Percentiles rank a stretch among this genome's conserved stretches.
These are phyloP conservation scores for Calendula officinalis DNA, from an alignment of 129 eudicot species.

Conservation along the genomic window DNA sequence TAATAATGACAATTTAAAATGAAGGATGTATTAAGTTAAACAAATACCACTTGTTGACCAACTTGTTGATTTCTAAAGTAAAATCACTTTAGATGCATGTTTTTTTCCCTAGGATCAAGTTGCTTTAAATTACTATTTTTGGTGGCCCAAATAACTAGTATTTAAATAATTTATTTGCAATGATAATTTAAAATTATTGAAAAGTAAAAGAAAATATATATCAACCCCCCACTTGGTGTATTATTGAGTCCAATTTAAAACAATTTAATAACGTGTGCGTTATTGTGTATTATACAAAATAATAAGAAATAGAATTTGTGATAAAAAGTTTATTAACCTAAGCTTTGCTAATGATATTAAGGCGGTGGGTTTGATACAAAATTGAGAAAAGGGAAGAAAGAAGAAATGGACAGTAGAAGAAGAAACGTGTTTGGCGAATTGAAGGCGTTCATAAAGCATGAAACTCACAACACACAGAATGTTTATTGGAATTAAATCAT, in stretches of 20 bases:
- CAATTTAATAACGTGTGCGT: neutral
- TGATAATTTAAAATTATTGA: neutral
- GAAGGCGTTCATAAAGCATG: too few relatives aligned
- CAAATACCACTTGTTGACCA: slow-evolving; percentile 23
- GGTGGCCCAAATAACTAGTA: slow-evolving; percentile 3
- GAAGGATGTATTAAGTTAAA: neutral
- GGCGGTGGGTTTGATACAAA: too few relatives aligned
- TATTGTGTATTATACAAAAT: neutral
- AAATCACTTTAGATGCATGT: neutral
- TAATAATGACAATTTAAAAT: too few relatives aligned
- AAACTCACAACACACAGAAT: too few relatives aligned
- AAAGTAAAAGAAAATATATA: neutral
- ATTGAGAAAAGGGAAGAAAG: too few relatives aligned
- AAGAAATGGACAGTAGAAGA: too few relatives aligned
- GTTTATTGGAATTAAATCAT: too few relatives aligned
- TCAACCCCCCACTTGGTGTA: slow-evolving; percentile 23
- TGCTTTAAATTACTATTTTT: slow-evolving; percentile 19
- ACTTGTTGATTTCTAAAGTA: slow-evolving; percentile 18
- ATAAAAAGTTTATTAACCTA: too few relatives aligned
- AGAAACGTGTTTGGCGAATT: too few relatives aligned
- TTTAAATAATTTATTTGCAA: neutral
- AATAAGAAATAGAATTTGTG: too few relatives aligned
- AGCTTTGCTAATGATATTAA: too few relatives aligned
- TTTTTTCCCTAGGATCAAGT: slow-evolving; percentile 15
- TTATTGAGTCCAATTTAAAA: slow-evolving; percentile 2